phyloP scores from a whole-genome alignment of 345 rosid species.

The Rhodamnia argentea region DNA sequence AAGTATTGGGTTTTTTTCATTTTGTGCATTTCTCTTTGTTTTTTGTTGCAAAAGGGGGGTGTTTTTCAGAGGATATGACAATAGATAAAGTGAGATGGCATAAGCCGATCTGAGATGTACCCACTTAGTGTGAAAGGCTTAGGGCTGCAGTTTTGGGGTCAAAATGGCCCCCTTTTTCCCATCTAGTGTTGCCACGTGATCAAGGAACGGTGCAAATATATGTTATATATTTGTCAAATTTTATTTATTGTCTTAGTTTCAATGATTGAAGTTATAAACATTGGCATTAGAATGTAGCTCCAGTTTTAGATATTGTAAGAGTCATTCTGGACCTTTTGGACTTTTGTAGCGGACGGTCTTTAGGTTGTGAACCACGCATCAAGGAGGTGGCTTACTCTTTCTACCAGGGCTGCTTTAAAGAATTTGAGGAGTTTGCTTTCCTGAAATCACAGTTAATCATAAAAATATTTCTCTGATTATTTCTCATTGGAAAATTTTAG shows the following conservation, averaged over 20 bases:
- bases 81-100: not conserved
- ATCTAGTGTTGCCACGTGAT: not conserved
- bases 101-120: not conserved
- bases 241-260: not conserved
- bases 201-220: not conserved
- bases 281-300: not conserved
- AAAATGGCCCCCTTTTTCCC: not conserved
- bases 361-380: not conserved
- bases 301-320: not conserved
- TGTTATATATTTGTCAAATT: not conserved
- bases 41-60: not conserved
- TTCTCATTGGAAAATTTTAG: not conserved
- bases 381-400: not conserved
- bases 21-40: not conserved
- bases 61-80: not conserved
- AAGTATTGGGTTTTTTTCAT: not conserved
- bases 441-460: not conserved
- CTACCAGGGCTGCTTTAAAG: not conserved
- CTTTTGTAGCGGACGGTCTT: not conserved
- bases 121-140: not conserved
- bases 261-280: not conserved
- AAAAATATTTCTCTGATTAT: not conserved
- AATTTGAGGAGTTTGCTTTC: not conserved
- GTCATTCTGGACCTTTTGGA: not conserved
- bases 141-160: not conserved